Percentiles rank a stretch among this genome's conserved stretches.
Conservation (phyloP, 352 stramenopile genomes). For the Phytophthora hybrid region DNA sequence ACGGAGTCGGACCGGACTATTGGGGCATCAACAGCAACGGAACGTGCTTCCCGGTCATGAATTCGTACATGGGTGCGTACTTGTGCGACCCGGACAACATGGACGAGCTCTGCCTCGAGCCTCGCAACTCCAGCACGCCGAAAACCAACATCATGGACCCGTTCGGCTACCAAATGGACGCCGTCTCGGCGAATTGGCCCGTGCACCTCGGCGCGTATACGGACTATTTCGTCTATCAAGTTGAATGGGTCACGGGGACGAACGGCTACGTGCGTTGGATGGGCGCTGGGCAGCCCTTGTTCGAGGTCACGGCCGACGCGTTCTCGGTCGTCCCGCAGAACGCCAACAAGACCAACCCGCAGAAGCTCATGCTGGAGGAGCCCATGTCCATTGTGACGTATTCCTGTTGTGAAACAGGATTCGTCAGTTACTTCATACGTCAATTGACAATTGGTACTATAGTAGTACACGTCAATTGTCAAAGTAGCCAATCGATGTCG, state of each 20-base stretch:
- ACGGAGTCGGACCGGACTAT: conserved; percentile 38
- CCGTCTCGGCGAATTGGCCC: conserved; percentile 80
- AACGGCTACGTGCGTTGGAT: conserved; percentile 78
- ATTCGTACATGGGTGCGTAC: conserved; percentile 69
- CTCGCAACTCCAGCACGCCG: conserved; percentile 40
- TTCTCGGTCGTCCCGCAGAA: conserved; percentile 62
- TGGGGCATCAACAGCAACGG: conserved; percentile 78
- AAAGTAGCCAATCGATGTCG: no score
- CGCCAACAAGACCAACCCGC: conserved; percentile 53
- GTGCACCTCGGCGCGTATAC: conserved; percentile 69
- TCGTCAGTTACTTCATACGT: no score
- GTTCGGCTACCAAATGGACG: conserved; percentile 86
- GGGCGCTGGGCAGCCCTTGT: conserved; percentile 56
- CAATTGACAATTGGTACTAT: no score
- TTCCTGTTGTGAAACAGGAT: no score
- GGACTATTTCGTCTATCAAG: conserved; percentile 67
- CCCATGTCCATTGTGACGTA: no score
- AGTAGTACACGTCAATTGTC: no score
- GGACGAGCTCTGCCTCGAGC: conserved; percentile 37
- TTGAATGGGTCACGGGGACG: conserved; percentile 78
- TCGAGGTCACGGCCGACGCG: conserved; percentile 61
- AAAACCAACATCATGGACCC: conserved; percentile 57
- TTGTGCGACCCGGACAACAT: conserved; percentile 69
- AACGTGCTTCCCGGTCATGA: conserved; percentile 67
- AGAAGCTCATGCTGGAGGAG: conserved; percentile 53